Evolutionary conservation across 2,329 filamentous ascomycete genomes (phyloP).

Genomic region (Cladosporium sp.): DNA sequence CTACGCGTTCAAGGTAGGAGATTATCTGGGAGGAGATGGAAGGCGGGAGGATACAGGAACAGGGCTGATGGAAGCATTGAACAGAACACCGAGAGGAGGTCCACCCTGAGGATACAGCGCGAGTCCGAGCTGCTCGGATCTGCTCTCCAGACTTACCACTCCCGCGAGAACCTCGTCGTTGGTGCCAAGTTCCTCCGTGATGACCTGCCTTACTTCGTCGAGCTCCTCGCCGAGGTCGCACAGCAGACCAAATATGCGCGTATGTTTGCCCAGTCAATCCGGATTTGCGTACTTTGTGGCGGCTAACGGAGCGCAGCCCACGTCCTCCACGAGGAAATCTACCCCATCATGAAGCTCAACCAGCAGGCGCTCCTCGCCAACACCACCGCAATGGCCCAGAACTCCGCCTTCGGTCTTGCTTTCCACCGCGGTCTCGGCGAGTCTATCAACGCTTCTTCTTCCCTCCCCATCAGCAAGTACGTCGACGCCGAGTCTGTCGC

Average conservation of each 20-base stretch:
- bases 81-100: constrained; percentile 79
- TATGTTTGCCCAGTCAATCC: constrained; percentile 30
- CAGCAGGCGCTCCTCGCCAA: constrained; percentile 64
- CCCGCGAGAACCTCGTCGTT: constrained; percentile 85
- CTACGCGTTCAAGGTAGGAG: constrained; percentile 89
- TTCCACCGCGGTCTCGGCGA: constrained; percentile 91
- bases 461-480: constrained; percentile 71
- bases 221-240: constrained; percentile 88
- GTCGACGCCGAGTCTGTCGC: constrained; percentile 68
- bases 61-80: constrained; percentile 7
- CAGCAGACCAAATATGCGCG: constrained; percentile 77
- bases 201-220: constrained; percentile 95
- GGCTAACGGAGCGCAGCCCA: constrained; percentile 53
- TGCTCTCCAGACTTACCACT: constrained; percentile 80
- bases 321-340: constrained; percentile 84
- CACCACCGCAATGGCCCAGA: constrained; percentile 66
- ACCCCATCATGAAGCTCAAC: constrained; percentile 67
- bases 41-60: not conserved
- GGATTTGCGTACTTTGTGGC: constrained; percentile 2
- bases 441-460: constrained; percentile 65
- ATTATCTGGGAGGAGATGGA: constrained; percentile 10
- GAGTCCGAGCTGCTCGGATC: constrained; percentile 93
- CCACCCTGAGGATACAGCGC: constrained; percentile 85
- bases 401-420: constrained; percentile 77
- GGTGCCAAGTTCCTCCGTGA: constrained; percentile 92